Evolutionary conservation across 768 basidiomycete genomes (phyloP), one percentile per base, ranked within the genome.

Genomic region (Pleurotus tuber-regium): DNA sequence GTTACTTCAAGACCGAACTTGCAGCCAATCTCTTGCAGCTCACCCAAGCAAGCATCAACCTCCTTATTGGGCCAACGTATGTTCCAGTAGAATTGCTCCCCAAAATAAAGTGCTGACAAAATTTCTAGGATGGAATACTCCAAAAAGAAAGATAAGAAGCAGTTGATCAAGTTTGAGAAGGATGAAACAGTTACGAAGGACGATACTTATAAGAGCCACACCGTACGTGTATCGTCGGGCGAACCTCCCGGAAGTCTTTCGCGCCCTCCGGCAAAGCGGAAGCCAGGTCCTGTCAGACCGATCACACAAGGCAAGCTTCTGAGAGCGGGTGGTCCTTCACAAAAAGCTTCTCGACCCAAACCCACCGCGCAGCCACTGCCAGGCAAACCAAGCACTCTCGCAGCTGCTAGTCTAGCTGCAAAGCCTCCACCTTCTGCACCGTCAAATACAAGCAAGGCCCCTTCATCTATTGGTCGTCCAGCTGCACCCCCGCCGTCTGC

Each of bases 71-170:
- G 0, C 87, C 94, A 14, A 79, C 77, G 94, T 96, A 64, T 59
- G 92, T 71, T 24, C 53, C n/a, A 44, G 4, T n/a, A n/a, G n/a
- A n/a, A n/a, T n/a, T n/a, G n/a, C n/a, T n/a, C n/a, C n/a, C n/a
- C n/a, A n/a, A n/a, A n/a, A n/a, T n/a, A n/a, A 12, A 54, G 41
- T 9, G 24, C 43, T 60, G 23, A 51, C 33, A 42, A 21, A n/a
- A 54, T 9, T 16, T n/a, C 0, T 50, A 98, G 91, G 6, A 70
- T 98, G 54, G 83, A 90, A 51, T 98, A 98, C 66, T 76, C 78
- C 35, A 98, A 99, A 79, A 99, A 99, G 80, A 98, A 93, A 70
- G 95, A 95, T 57, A 99, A 98, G 73, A 84, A 84, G 62, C 84
- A 87, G 3, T 76, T 82, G 48, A 92, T 99, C 69, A 88, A 87